Base-by-base conservation (phyloP, 202 grass and related monocot genomes). In the Musa balbisiana region DNA sequence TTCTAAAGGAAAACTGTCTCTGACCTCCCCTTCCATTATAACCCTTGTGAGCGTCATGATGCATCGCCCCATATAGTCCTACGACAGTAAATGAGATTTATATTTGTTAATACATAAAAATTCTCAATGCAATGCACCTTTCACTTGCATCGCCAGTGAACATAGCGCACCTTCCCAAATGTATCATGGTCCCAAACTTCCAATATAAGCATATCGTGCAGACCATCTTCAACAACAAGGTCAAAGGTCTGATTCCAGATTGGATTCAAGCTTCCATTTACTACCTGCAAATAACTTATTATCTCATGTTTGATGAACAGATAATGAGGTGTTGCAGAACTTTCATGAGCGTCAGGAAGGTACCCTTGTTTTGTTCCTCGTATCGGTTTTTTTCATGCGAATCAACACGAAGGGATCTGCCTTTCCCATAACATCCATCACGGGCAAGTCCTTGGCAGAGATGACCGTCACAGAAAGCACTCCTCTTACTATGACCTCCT, bases 111-210 rank as follows among this genome's bases (percentile, higher is more conserved):
- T 8, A 5, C 33, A 6, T 43, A 6, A 43, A 43, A 43, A 43
- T 43, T 43, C 5, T 43, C 5, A 43, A 43, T 43, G 33, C 33
- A 43, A 23, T 23, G 23, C 23, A 23, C 23, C 29, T 3, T 33
- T 33, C 3, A 5, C 29, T 5, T 33, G 5, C 33, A 75, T 14
- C 52, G 14, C 19, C 76, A 12, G 71, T 1, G 23, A 72, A 43
- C 64, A 62, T 14, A 87, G 27, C 83, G 77, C 15, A 98, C 94
- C 91, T 98, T 98, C 84, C 88, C 88, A 75, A 98, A 98, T 29
- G 94, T 98, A 87, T 98, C 94, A 63, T 98, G 94, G 80, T 98
- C 94, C 85, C 87, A 98, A 72, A 98, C 81, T 88, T 98, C 94
- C 59, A 98, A 92, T 68, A 98, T 91, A 68, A 98, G 94, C 83